phyloP scores from a whole-genome alignment of 1,284 basidiomycete species.

The Tausonia pullulans region DNA sequence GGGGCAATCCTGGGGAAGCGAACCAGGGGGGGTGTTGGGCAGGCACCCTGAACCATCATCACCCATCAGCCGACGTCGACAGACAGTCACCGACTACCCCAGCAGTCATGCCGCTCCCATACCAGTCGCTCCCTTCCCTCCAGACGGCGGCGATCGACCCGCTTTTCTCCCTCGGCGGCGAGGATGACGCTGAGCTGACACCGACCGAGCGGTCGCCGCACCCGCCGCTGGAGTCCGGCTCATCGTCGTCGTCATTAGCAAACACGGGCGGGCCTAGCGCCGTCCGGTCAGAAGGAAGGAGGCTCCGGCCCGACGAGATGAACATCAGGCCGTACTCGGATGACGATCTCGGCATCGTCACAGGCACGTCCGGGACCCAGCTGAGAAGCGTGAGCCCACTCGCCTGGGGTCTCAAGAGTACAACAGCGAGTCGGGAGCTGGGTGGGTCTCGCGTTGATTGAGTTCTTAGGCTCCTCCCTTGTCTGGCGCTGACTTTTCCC shows the following conservation, averaged over 20 bases:
- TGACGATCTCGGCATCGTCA: neutral
- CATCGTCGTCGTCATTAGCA: neutral
- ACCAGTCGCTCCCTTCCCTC: too few relatives aligned
- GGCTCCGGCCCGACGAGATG: neutral
- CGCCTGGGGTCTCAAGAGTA: constrained; percentile 1
- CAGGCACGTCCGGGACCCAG: neutral
- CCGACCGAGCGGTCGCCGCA: neutral
- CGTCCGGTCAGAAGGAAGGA: neutral
- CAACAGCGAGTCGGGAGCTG: constrained; percentile 10
- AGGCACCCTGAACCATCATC: too few relatives aligned
- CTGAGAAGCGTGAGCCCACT: neutral
- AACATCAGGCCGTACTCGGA: neutral
- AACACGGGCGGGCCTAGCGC: neutral
- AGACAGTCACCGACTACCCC: too few relatives aligned
- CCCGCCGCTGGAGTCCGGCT: neutral
- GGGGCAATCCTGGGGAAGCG: too few relatives aligned
- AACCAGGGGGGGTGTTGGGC: too few relatives aligned
- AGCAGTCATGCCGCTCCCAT: too few relatives aligned
- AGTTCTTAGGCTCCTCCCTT: neutral
- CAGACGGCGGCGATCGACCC: too few relatives aligned
- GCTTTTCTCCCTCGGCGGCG: neutral
- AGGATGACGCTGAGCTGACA: neutral
- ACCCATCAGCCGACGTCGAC: too few relatives aligned
- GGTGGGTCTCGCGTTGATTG: neutral
- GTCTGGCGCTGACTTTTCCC: neutral